Conservation (phyloP, 2,329 filamentous ascomycete species). For the Knufia fluminis region DNA sequence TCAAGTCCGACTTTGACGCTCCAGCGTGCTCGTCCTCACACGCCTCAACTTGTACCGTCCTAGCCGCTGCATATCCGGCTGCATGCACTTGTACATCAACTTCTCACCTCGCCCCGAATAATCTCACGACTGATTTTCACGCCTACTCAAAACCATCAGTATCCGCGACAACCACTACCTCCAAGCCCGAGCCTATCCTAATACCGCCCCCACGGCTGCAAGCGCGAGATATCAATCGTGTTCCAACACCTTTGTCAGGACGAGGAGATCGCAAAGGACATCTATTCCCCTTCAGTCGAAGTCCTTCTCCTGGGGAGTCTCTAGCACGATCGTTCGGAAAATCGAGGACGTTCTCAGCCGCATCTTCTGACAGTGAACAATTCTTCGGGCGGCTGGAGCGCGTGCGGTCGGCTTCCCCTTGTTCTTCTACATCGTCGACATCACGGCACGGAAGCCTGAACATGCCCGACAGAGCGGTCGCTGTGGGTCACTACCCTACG, state of each 20-base stretch:
- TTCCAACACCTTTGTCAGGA: slow-evolving; percentile 9
- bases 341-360: neutral
- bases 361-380: neutral
- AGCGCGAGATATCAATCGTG: slow-evolving; percentile 9
- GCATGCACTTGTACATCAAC: neutral
- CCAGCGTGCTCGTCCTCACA: neutral
- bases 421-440: neutral
- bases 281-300: slow-evolving; percentile 5
- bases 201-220: slow-evolving; percentile 5
- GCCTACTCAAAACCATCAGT: neutral
- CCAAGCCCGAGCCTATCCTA: slow-evolving; percentile 1
- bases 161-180: neutral
- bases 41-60: neutral
- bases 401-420: neutral
- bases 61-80: neutral
- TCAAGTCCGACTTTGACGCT: neutral
- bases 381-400: slow-evolving; percentile 3
- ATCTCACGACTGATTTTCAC: neutral
- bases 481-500: slow-evolving; percentile 19
- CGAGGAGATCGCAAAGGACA: slow-evolving; percentile 11
- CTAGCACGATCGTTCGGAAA: neutral
- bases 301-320: neutral
- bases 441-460: neutral
- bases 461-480: slow-evolving; percentile 3
- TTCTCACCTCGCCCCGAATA: neutral